Evolutionary conservation across 148 eudicot genomes (phyloP).

Genomic region (Fagopyrum esculentum): DNA sequence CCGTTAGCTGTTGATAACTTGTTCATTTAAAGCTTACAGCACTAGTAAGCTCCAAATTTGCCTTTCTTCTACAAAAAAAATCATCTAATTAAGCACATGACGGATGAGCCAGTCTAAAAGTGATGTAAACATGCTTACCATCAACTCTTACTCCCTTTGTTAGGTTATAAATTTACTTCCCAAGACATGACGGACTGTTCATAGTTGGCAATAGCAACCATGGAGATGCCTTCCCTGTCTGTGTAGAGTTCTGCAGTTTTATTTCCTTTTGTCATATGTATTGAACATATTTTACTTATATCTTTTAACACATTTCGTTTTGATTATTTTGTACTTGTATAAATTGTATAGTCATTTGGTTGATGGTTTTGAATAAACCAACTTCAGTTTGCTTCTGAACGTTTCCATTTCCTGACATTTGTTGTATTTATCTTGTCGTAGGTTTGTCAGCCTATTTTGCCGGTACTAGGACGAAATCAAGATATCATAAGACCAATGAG

Average conservation of each 20-base stretch:
- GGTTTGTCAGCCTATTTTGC: conserved; percentile 38
- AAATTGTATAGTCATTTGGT: neutral
- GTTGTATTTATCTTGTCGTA: conserved; percentile 18
- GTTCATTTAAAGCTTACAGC: neutral
- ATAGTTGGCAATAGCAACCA: too few relatives aligned
- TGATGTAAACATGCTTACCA: too few relatives aligned
- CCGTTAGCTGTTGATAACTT: neutral
- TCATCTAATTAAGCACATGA: too few relatives aligned
- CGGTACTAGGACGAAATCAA: conserved; percentile 31
- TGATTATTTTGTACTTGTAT: neutral
- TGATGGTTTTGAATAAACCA: neutral
- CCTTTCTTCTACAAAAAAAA: too few relatives aligned
- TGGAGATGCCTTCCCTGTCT: too few relatives aligned
- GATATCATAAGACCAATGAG: conserved; percentile 26
- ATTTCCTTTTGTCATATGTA: neutral
- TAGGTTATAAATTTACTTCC: too few relatives aligned
- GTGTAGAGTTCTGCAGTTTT: neutral
- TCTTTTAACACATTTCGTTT: neutral
- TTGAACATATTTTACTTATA: neutral
- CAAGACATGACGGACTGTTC: too few relatives aligned
- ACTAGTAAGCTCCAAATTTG: neutral
- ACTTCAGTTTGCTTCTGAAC: neutral
- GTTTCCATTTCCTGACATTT: conserved; percentile 4
- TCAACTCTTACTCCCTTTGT: too few relatives aligned
- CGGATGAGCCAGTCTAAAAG: too few relatives aligned